Conservation (phyloP, 2,329 filamentous ascomycete genomes). For the Simplicillium sp. region DNA sequence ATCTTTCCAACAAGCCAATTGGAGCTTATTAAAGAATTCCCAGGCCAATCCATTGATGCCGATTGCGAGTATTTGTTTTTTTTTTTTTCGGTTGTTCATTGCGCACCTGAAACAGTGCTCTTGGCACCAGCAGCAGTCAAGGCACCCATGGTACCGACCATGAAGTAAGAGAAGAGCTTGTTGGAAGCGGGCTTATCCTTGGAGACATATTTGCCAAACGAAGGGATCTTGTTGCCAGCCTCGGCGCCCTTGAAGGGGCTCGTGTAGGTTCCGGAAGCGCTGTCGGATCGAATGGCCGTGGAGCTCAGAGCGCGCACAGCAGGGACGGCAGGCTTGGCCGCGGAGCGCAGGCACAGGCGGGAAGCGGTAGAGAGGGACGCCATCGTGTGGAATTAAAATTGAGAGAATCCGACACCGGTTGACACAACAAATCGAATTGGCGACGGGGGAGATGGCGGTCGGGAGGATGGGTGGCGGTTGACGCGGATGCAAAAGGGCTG, state of each 20-base stretch:
- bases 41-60: not conserved
- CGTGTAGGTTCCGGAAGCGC: conserved; percentile 38
- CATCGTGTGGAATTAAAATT: conserved; percentile 35
- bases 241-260: conserved; percentile 54
- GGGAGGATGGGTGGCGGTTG: no score
- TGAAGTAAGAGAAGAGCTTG: conserved; percentile 93
- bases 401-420: not conserved
- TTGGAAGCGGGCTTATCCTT: conserved; percentile 60
- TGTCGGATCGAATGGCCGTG: conserved; percentile 36
- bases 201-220: conserved; percentile 81
- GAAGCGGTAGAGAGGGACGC: conserved; percentile 60
- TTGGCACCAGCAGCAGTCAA: conserved; percentile 90
- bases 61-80: no score
- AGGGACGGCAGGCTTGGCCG: conserved; percentile 29
- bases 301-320: conserved; percentile 48
- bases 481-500: not conserved
- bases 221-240: conserved; percentile 65
- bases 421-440: not conserved
- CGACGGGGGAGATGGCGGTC: not conserved
- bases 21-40: not conserved
- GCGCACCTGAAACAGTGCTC: conserved; percentile 93
- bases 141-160: conserved; percentile 92
- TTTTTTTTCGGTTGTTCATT: not conserved
- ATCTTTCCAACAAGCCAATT: not conserved
- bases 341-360: conserved; percentile 57